Evolutionary conservation across 2,329 filamentous ascomycete species (phyloP), one percentile per base, ranked within the genome.

Genomic region (Colletotrichum gigasporum): DNA sequence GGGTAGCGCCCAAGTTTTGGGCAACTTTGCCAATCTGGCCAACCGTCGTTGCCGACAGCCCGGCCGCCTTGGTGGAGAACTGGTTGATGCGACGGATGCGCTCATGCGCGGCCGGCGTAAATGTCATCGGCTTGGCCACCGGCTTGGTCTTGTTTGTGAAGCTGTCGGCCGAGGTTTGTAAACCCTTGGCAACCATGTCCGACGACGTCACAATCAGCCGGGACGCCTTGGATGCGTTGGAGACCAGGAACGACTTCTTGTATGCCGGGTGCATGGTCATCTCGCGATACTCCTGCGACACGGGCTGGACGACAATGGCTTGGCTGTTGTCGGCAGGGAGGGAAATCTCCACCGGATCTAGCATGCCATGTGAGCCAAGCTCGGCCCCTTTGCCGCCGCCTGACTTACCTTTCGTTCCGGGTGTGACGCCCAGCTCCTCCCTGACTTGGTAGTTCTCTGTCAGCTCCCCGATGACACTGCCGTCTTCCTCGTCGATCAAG

Each of bases 351-450:
- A 96, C 92, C 3, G 92, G 92, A 68, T 94, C 92, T 91, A 47
- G 28, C 37, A 55, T 45, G 63, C 56, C 56, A 44, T 64, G 61
- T 64, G 61, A 64, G 61, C 62, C 56, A 64, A 64, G 61, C 56
- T 64, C 61, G 56, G 61, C 61, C 48, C 48, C n/a, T n/a, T n/a
- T 48, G 48, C 44, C n/a, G 22, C 44, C 7, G 72, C 84, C 74
- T 82, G 96, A 94, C 92, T 85, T 99, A 97, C 94, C 92, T 85
- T 99, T 98, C 5, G 92, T 95, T n/a, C 96, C 96, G 14, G 91
- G 89, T 74, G 91, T 88, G 67, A 99, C 84, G 52, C 84, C 85
- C 26, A 87, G 83, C 68, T 94, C 88, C 73, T 97, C 94, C 14
- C 95, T 83, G 16, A 97, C 86, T 68, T 94, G 83, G 72, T 93